Conservation (phyloP, 768 basidiomycete species). For the Tephrocybe sp. region DNA sequence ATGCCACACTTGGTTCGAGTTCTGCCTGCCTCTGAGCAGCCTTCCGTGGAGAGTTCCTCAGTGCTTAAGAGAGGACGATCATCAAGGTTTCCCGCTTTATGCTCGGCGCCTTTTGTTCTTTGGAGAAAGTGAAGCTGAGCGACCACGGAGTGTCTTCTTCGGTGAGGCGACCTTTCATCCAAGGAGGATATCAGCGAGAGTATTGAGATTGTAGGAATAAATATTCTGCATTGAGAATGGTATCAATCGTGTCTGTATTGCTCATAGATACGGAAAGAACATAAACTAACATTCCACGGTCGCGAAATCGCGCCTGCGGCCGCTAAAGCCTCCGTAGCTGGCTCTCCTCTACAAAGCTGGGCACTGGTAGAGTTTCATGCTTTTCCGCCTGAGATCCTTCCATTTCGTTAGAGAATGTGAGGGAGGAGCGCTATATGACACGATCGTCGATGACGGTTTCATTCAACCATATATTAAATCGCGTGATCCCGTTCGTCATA, state of each 20-base stretch:
- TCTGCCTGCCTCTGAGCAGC: constrained; percentile 4
- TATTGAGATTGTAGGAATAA: constrained; percentile 19
- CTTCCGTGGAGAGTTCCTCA: constrained; percentile 15
- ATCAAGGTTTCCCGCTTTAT: background rate
- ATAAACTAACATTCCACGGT: constrained; percentile 59
- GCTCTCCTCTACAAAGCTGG: constrained; percentile 49
- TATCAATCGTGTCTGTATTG: background rate
- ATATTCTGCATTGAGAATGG: constrained; percentile 11
- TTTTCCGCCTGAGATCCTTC: background rate
- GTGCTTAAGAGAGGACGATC: background rate
- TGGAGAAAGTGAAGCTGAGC: constrained; percentile 31
- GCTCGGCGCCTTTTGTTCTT: constrained; percentile 15
- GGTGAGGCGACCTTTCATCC: constrained; percentile 38
- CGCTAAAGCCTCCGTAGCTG: constrained; percentile 56
- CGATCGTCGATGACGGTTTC: too few relatives aligned
- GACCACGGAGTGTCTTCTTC: constrained; percentile 22
- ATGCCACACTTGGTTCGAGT: constrained; percentile 9
- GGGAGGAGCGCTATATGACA: too few relatives aligned
- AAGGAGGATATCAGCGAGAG: constrained; percentile 20
- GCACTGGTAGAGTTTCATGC: constrained; percentile 2
- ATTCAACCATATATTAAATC: too few relatives aligned
- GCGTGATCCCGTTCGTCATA: too few relatives aligned
- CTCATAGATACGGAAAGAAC: background rate
- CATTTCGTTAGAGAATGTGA: background rate
- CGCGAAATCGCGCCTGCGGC: constrained; percentile 64